Base-by-base conservation (phyloP, 2,329 filamentous ascomycete genomes). In the Phyllosticta citriasiana region DNA sequence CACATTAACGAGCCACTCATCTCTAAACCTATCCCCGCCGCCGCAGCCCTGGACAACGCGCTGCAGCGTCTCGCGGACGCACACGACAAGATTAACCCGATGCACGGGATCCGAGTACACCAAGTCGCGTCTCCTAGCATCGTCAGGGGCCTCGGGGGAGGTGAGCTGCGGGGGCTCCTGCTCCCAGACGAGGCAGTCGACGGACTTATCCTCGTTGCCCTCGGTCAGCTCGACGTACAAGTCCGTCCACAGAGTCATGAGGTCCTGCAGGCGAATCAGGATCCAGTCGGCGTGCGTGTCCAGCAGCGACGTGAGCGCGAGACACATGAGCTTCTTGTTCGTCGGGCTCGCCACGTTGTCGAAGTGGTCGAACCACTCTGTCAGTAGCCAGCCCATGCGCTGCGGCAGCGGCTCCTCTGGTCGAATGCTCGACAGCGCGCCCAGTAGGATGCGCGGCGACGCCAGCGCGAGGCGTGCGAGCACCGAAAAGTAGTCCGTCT, bases 401-500 rank as follows among this genome's bases (percentile, higher is more conserved):
- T 65, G 64, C 12, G 76, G 71, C 9, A 78, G 63, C 26, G 66
- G 69, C 60, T 72, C 73, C 3, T 50, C 60, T 7, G 56, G 57
- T n/a, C 55, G 33, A 2, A 60, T 64, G 1, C 65, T 66, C 19
- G 82, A 78, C 4, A 84, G 68, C 0, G 79, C 80, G 54, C 79
- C 76, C 12, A 86, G 77, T 66, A 96, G 88, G 1, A 88, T 77
- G 2, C 75, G 74, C 0, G 92, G 89, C 47, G 88, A 88, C 0
- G 86, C 85, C 2, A 96, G 76, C 0, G 87, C 84, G 16, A 97
- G 81, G 1, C 92, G 87, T 1, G 90, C 87, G 2, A 99, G 80
- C 2, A 97, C 85, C 4, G 85, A 83, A 69, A 96, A 88, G 72
- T 96, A 96, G 70, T 96, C 89, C 0, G 88, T 88, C 69, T 96